phyloP scores from a whole-genome alignment of 2,329 filamentous ascomycete species.

The Fusarium pininemorale region DNA sequence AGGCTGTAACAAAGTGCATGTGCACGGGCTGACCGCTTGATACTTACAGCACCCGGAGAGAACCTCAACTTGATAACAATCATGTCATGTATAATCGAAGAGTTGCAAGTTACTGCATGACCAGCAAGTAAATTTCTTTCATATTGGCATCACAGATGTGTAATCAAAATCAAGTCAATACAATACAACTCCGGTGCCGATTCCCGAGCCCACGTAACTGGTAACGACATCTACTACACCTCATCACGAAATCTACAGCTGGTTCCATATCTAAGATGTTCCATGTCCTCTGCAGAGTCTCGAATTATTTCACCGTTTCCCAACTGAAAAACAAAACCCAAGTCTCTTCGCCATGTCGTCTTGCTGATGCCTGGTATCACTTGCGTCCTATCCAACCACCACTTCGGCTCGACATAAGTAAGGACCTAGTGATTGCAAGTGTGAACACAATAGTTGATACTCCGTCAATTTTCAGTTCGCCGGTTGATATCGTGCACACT shows the following conservation, averaged over 20 bases:
- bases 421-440: background rate
- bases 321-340: background rate
- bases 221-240: background rate
- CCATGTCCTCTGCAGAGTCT: no score
- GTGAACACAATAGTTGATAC: background rate
- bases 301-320: background rate
- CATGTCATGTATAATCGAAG: background rate
- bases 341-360: background rate
- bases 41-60: background rate
- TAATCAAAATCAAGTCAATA: background rate
- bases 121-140: background rate
- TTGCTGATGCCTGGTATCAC: background rate
- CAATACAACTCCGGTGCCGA: background rate
- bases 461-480: fast-evolving
- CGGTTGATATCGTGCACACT: background rate
- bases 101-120: background rate
- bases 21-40: background rate
- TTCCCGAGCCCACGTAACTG: no score
- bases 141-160: background rate
- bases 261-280: fast-evolving
- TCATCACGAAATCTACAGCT: no score
- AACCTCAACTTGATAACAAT: background rate
- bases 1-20: background rate
- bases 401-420: background rate
- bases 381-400: no score